Conservation (phyloP, 2,329 filamentous ascomycete species). For the Xylaria sp. region DNA sequence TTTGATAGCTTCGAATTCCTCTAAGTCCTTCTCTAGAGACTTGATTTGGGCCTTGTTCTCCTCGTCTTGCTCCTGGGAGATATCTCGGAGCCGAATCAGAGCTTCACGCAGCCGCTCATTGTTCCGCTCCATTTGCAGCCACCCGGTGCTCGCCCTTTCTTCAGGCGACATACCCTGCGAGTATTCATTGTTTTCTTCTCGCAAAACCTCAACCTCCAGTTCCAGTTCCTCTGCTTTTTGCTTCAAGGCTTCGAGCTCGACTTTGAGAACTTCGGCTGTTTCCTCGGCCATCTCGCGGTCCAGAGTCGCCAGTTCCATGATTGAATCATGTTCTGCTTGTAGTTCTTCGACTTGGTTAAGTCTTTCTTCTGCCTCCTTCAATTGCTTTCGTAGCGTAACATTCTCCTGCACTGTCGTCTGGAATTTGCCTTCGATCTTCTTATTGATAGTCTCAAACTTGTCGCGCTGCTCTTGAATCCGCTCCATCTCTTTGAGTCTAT, state of each 20-base stretch:
- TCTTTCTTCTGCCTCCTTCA: conserved; percentile 78
- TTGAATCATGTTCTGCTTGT: conserved; percentile 85
- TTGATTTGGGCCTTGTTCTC: conserved; percentile 81
- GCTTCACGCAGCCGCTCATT: conserved; percentile 90
- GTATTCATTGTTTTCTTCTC: conserved; percentile 87
- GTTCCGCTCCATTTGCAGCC: conserved; percentile 89
- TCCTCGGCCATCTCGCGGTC: conserved; percentile 98
- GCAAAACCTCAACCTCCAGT: conserved; percentile 85
- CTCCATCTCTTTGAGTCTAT: conserved; percentile 82
- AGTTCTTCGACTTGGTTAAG: conserved; percentile 76
- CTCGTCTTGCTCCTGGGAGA: conserved; percentile 85
- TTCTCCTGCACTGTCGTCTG: conserved; percentile 86
- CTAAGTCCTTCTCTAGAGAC: conserved; percentile 76
- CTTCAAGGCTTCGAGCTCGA: conserved; percentile 81
- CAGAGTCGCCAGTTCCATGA: conserved; percentile 85
- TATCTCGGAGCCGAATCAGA: conserved; percentile 82
- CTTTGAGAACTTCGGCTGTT: conserved; percentile 82
- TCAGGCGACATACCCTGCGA: conserved; percentile 87
- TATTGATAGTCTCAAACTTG: conserved; percentile 83
- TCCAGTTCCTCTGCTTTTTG: conserved; percentile 83
- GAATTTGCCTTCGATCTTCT: conserved; percentile 90
- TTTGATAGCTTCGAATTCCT: conserved; percentile 73
- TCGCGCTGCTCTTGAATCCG: conserved; percentile 79
- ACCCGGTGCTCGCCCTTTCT: conserved; percentile 85
- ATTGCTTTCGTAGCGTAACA: conserved; percentile 75